phyloP scores from a whole-genome alignment of 2,329 filamentous ascomycete genomes.

The Penicillium sp. region DNA sequence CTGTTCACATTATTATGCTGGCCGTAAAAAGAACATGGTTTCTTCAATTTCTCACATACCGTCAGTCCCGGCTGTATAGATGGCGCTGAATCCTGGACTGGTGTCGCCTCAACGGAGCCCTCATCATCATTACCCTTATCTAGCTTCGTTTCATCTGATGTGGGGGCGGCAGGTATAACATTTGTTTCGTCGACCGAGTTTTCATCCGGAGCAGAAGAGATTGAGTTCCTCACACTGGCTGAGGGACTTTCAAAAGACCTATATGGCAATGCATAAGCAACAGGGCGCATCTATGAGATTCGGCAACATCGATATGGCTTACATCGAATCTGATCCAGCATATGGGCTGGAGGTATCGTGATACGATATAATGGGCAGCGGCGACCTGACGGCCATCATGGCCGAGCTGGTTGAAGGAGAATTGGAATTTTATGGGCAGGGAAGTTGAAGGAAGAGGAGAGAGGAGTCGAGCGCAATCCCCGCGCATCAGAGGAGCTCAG shows the following conservation, averaged over 20 bases:
- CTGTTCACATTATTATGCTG: constrained; percentile 19
- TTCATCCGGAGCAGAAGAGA: constrained; percentile 1
- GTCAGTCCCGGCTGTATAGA: constrained; percentile 22
- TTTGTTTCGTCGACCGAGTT: constrained; percentile 1
- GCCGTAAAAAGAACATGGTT: background rate
- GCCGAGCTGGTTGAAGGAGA: constrained; percentile 10
- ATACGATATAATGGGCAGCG: constrained; percentile 26
- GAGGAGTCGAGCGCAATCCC: constrained; percentile 7
- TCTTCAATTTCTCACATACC: constrained; percentile 19
- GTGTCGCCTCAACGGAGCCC: background rate
- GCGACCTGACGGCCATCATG: constrained; percentile 33
- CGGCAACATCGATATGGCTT: constrained; percentile 4
- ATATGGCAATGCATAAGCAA: constrained; percentile 6
- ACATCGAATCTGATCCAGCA: constrained; percentile 21
- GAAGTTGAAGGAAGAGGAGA: constrained; percentile 6
- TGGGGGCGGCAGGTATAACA: background rate
- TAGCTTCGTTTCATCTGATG: background rate
- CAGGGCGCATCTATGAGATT: background rate
- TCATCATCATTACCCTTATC: background rate
- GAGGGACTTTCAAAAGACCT: constrained; percentile 18
- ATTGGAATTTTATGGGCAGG: background rate
- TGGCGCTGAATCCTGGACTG: constrained; percentile 2
- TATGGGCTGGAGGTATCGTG: constrained; percentile 18
- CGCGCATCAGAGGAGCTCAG: constrained; percentile 13
- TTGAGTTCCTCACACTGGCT: constrained; percentile 6